phyloP scores from a whole-genome alignment of 139 green algal genomes.

The Bryopsis sp. region DNA sequence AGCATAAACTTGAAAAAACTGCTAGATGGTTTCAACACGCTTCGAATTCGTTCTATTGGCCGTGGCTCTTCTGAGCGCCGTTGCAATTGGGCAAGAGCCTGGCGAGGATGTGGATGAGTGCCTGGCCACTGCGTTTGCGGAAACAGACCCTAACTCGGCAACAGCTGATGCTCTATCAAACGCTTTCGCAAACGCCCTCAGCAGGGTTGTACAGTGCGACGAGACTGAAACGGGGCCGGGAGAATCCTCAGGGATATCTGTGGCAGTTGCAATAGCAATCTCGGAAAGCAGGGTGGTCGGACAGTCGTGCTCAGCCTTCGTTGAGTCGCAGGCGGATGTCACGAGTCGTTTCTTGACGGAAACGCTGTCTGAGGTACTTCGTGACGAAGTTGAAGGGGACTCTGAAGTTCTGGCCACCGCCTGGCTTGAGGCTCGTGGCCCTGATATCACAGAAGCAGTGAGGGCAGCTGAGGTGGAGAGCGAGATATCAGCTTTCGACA shows the following conservation, averaged over 20 bases:
- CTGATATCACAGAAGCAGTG: too few species aligned
- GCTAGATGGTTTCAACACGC: too few species aligned
- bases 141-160: background rate
- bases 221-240: background rate
- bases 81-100: too few species aligned
- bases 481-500: background rate
- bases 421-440: background rate
- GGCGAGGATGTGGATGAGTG: background rate
- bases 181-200: background rate
- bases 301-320: background rate
- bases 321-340: background rate
- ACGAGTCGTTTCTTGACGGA: background rate
- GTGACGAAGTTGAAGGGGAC: background rate
- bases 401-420: background rate
- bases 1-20: too few species aligned
- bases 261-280: background rate
- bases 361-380: background rate
- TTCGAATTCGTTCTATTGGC: background rate
- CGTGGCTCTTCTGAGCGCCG: too few species aligned
- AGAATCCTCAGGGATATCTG: background rate
- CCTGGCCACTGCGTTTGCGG: background rate
- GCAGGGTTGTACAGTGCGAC: background rate
- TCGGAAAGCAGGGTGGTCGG: background rate
- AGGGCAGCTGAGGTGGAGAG: background rate
- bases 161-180: background rate